phyloP scores from a whole-genome alignment of 108 stramenopile species.

The Thalassiosira profunda region DNA sequence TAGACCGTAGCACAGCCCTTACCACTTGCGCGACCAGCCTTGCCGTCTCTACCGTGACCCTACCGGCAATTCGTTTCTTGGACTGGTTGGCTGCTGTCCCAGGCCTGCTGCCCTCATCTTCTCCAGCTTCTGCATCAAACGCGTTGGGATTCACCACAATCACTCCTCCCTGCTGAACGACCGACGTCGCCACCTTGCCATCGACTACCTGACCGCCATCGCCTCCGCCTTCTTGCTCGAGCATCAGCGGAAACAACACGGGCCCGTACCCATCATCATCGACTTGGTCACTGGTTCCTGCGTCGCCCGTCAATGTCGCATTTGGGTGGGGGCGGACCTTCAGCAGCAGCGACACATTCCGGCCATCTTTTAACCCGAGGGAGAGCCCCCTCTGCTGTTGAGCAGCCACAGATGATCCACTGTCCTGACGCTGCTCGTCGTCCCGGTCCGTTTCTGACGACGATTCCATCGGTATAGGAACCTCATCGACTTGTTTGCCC shows the following conservation, averaged over 20 bases:
- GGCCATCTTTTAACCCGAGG: constrained; percentile 22
- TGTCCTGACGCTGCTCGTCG: too few species aligned
- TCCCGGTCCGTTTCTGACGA: too few species aligned
- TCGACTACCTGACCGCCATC: neutral
- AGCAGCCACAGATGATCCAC: too few species aligned
- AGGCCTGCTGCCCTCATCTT: neutral
- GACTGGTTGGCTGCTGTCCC: neutral
- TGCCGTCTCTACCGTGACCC: constrained; percentile 80
- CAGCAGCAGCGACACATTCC: constrained; percentile 29
- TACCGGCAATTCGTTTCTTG: constrained; percentile 54
- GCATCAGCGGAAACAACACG: constrained; percentile 28
- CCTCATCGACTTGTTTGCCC: too few species aligned
- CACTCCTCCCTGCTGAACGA: constrained; percentile 9
- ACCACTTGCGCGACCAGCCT: constrained; percentile 71
- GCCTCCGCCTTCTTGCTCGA: neutral
- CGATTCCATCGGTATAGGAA: too few species aligned
- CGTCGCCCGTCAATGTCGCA: neutral
- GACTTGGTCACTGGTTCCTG: constrained; percentile 9
- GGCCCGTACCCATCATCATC: constrained; percentile 43
- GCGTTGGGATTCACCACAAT: constrained; percentile 83
- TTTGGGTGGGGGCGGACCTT: constrained; percentile 18
- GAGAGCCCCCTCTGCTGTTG: too few species aligned
- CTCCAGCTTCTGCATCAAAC: constrained; percentile 41
- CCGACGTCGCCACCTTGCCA: neutral
- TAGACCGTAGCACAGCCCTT: neutral